Evolutionary conservation across 306 rosid species (phyloP), one percentile per base, ranked within the genome.

Genomic region (Carpinus fangiana): DNA sequence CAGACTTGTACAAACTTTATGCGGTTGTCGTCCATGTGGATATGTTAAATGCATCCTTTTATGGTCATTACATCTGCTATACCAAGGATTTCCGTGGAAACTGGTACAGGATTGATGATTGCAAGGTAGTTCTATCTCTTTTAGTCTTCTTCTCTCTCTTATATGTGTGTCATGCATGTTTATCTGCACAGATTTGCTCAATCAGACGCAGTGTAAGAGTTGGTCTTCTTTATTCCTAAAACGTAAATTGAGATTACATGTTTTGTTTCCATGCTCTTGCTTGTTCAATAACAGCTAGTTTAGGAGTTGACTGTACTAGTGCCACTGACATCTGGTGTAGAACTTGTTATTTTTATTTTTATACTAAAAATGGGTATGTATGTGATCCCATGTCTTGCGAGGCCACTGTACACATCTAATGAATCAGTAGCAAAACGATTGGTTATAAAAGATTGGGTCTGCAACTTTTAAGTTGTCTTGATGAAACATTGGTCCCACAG

Each of bases 51-150:
- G 98, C 99, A 66, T 96, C 99, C 52, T 93, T 28, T 84, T 96
- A 91, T n/a, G 99, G 99, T 74, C 99, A 96, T 62, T 96, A 96
- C 82, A 86, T 93, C 81, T 93, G 99, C 89, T 96, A 90, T 82
- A 84, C 88, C 80, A 93, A 91, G 91, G 99, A 89, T 80, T 89
- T 93, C 70, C 36, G 6, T 12, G 96, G 97, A 79, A 86, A 87
- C 57, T 96, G 99, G 99, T 93, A 90, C 51, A 86, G 80, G 82
- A 82, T 91, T 80, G 94, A 96, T 78, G 99, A 96, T 80, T 85
- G 88, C 74, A 89, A 96, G 98, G 99, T 96, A 83, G 70, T 31
- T 45, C 82, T 80, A 73, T 75, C n/a, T 67, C 23, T 71, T 64
- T 43, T 31, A 2, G 9, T 45, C 26, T 46, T 1, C 12, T 18